Percentiles rank a stretch among this genome's conserved stretches.
Conservation (phyloP, 495 filamentous ascomycete species). For the Jackrogersella multiformis region DNA sequence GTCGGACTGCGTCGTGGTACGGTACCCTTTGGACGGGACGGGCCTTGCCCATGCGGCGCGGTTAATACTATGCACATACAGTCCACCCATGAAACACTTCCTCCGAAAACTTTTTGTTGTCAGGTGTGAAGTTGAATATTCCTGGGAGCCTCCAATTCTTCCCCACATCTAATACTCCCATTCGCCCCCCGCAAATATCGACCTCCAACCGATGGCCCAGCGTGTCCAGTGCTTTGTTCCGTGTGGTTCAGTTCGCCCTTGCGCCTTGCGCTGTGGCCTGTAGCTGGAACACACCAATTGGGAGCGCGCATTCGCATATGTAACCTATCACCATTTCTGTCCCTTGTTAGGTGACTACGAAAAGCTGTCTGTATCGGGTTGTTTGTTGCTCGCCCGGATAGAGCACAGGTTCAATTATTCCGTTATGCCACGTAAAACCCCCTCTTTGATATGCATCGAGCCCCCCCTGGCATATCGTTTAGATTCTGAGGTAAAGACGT, state of each 20-base stretch:
- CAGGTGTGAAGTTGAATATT: conserved; percentile 40
- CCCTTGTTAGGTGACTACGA: conserved; percentile 20
- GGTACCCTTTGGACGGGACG: conserved; percentile 38
- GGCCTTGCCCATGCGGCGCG: conserved; percentile 24
- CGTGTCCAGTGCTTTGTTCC: conserved; percentile 20
- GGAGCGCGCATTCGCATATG: conserved; percentile 10
- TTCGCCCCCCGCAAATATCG: conserved; percentile 30
- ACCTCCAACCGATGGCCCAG: conserved; percentile 29
- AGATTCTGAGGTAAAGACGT: conserved; percentile 22
- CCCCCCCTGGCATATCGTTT: conserved; percentile 24
- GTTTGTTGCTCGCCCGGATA: conserved; percentile 22
- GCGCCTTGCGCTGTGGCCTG: conserved; percentile 16
- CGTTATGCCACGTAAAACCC: conserved; percentile 15
- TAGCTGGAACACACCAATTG: conserved; percentile 17
- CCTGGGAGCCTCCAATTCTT: conserved; percentile 36
- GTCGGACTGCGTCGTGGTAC: conserved; percentile 22
- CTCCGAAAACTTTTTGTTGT: conserved; percentile 37
- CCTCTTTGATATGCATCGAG: conserved; percentile 15
- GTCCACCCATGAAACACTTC: conserved; percentile 17
- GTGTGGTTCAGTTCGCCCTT: conserved; percentile 35
- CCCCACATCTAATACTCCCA: conserved; percentile 35
- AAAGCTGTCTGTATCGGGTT: conserved; percentile 20
- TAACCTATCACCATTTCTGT: conserved; percentile 15
- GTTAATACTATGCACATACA: conserved; percentile 10
- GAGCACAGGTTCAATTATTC: conserved; percentile 19